Percentiles rank a stretch among this genome's conserved stretches.
Conservation (phyloP, 2,329 filamentous ascomycete species). For the Ophiostoma sp. region DNA sequence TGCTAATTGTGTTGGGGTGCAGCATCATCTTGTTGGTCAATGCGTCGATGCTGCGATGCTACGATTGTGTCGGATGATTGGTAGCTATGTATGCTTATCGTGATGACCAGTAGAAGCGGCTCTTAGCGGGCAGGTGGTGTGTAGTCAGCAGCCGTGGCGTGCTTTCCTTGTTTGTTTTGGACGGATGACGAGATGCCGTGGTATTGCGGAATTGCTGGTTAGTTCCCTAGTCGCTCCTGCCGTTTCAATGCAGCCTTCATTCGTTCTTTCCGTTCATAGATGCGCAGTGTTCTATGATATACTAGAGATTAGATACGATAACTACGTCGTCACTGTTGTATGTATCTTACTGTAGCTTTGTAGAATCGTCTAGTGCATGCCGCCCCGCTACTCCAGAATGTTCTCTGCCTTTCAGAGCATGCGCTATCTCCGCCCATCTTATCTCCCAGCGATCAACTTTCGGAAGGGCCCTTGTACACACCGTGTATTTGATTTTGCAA, state of each 20-base stretch:
- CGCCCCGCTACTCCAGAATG: constrained; percentile 14
- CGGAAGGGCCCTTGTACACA: neutral
- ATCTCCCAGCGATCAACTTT: constrained; percentile 1
- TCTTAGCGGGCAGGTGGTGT: neutral
- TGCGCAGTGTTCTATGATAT: neutral
- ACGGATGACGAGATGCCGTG: neutral
- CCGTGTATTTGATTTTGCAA: neutral
- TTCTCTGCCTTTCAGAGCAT: constrained; percentile 3
- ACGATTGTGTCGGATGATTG: neutral
- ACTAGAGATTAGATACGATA: neutral
- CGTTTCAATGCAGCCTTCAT: neutral
- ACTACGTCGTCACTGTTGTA: neutral
- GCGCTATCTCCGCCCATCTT: neutral
- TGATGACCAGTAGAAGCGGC: neutral
- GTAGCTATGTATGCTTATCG: neutral
- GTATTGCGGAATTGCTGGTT: neutral
- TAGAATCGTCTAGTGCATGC: constrained; percentile 12
- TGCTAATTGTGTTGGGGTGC: neutral
- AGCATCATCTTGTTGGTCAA: constrained; percentile 2
- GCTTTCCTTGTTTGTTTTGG: neutral
- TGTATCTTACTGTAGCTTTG: neutral
- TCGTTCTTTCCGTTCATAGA: neutral
- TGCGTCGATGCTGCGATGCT: neutral
- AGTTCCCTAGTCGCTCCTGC: neutral
- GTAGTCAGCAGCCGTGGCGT: neutral